phyloP scores from a whole-genome alignment of 441 rosid species.

The Euphorbia celastroides region DNA sequence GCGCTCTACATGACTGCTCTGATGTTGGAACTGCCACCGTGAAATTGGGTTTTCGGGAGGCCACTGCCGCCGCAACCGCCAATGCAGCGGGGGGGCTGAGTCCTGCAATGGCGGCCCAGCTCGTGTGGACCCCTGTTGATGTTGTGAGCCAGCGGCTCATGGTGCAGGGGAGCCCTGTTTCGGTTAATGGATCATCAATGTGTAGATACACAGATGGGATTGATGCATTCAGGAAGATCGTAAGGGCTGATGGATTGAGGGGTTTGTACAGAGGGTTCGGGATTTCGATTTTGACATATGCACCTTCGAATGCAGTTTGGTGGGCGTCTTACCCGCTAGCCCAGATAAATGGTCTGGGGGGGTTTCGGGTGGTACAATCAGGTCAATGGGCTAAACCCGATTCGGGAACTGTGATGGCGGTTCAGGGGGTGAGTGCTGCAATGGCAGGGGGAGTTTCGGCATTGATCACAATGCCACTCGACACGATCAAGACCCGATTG shows the following conservation, averaged over 20 bases:
- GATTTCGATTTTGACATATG: constrained; percentile 74
- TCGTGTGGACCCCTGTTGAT: constrained; percentile 83
- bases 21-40: constrained; percentile 56
- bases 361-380: constrained; percentile 57
- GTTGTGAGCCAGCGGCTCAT: constrained; percentile 89
- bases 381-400: constrained; percentile 49
- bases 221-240: constrained; percentile 68
- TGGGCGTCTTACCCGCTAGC: constrained; percentile 78
- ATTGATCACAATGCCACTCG: constrained; percentile 78
- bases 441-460: constrained; percentile 85
- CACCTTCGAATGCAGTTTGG: constrained; percentile 86
- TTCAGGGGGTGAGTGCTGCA: constrained; percentile 81
- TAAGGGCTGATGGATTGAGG: constrained; percentile 52
- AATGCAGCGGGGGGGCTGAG: constrained; percentile 72
- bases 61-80: constrained; percentile 49
- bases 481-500: constrained; percentile 42
- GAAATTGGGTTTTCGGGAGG: constrained; percentile 55
- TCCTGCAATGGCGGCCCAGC: constrained; percentile 78
- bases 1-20: constrained; percentile 85
- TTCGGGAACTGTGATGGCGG: constrained; percentile 56
- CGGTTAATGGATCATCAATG: no score
- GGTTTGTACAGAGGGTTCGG: constrained; percentile 91
- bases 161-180: constrained; percentile 50
- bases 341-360: no score
- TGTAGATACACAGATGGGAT: constrained; percentile 62